Percentiles rank a stretch among this genome's conserved stretches.
Conservation (phyloP, 1,284 basidiomycete species). For the Pascua guehoae region DNA sequence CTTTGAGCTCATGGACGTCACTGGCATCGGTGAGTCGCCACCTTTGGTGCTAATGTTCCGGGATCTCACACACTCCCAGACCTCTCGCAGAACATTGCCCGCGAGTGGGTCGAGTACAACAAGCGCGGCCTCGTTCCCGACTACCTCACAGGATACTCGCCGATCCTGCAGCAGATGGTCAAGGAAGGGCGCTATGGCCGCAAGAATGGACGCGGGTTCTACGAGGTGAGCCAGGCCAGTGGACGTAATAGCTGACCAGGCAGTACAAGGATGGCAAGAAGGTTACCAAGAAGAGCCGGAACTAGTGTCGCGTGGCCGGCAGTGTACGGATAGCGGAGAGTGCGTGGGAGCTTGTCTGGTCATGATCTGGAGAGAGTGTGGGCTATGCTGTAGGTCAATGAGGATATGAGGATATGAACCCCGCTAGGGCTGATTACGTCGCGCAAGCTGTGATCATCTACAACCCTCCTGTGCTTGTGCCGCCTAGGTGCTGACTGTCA, state of each 20-base stretch:
- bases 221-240: constrained; percentile 25
- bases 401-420: no score
- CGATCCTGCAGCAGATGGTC: constrained; percentile 53
- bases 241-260: neutral
- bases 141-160: constrained; percentile 51
- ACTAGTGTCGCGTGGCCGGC: no score
- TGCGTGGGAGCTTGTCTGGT: no score
- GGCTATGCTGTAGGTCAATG: no score
- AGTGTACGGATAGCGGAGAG: no score
- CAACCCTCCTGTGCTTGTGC: no score
- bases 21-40: constrained; percentile 46
- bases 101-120: constrained; percentile 55
- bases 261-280: constrained; percentile 6
- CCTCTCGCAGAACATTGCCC: constrained; percentile 52
- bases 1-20: constrained; percentile 56
- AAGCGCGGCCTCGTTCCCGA: constrained; percentile 49
- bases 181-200: constrained; percentile 55
- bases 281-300: neutral
- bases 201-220: constrained; percentile 53
- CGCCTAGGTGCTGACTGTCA: no score
- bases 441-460: no score
- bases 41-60: neutral
- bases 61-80: constrained; percentile 17
- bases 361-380: no score
- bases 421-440: no score